Base-by-base conservation (phyloP, 2,329 filamentous ascomycete genomes). In the Colletotrichum tanaceti region DNA sequence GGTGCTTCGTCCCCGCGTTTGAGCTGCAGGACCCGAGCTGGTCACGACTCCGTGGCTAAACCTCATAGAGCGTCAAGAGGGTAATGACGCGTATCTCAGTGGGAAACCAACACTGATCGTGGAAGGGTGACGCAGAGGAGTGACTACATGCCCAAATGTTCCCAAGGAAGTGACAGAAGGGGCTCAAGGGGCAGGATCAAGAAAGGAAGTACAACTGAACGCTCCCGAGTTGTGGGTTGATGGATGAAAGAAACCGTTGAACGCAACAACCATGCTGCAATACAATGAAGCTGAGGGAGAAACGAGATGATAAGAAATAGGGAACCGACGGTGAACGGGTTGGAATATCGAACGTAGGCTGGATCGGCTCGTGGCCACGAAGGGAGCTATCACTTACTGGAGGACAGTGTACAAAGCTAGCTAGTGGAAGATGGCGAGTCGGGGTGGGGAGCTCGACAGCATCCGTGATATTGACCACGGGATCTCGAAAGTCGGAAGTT, bases 321-420 rank as follows among this genome's bases (percentile, higher is more conserved):
- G 35, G 54, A 28, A 43, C 32, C 7, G 16, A 32, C 24, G 39
- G 38, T 53, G 46, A 53, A 43, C 3, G 32, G 39, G 18, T 47
- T 41, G n/a, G 20, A 54, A 28, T 50, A 39, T 61, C 6, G 50
- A 39, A 22, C 20, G 47, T 24, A 24, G 49, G 28, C 49, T 44
- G 22, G 35, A n/a, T 11, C 43, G 13, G 22, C 46, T 32, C 47
- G 24, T 35, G 54, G 35, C 58, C 54, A 57, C 22, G 62, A 57
- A 55, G 50, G 38, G 41, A 69, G 57, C 62, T 69, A 41, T 24
- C 28, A 47, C 66, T 66, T 61, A 69, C 66, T 41, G 24, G 62
- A 28, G 28, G 46, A 53, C 39, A 55, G 49, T 32, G 38, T 50
- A 54, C 16, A 28, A 39, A 68, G 62, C 55, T 65, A 60, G 55